Evolutionary conservation across 1,139 yeast species (phyloP).

Genomic region (Meyerozyma sp.): DNA sequence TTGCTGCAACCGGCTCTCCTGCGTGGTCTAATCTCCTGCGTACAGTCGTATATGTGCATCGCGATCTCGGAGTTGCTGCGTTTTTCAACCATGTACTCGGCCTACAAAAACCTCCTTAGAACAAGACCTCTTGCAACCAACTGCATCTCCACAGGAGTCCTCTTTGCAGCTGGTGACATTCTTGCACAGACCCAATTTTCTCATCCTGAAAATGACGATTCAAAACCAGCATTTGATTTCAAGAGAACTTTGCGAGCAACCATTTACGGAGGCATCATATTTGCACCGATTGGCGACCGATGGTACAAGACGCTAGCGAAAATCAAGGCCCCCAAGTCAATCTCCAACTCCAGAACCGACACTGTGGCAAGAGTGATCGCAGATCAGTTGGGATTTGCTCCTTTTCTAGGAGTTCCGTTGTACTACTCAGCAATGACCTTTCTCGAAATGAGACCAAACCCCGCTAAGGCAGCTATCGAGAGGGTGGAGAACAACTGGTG

Average conservation of each 20-base stretch:
- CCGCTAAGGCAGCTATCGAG: constrained; percentile 22
- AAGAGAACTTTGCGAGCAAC: constrained; percentile 30
- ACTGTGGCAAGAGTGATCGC: constrained; percentile 49
- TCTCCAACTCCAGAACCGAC: constrained; percentile 9
- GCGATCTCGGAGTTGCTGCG: background rate
- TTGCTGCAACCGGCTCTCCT: no score
- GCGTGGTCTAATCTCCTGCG: background rate
- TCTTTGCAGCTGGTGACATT: constrained; percentile 39
- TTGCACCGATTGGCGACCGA: constrained; percentile 39
- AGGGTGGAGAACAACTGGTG: constrained; percentile 50
- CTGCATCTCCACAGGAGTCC: constrained; percentile 32
- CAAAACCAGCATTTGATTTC: constrained; percentile 19
- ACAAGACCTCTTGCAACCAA: constrained; percentile 33
- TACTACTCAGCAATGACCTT: constrained; percentile 66
- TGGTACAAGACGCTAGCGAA: constrained; percentile 33
- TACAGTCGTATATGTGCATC: background rate
- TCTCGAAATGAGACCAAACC: constrained; percentile 40
- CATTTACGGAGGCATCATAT: constrained; percentile 31
- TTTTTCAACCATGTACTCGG: constrained; percentile 11
- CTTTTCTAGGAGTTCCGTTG: constrained; percentile 59
- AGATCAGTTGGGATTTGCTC: constrained; percentile 79
- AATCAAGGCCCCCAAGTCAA: constrained; percentile 7
- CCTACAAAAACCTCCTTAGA: constrained; percentile 25
- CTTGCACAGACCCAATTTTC: constrained; percentile 32
- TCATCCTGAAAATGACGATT: constrained; percentile 4